Conservation (phyloP, 495 filamentous ascomycete genomes). For the Cairneyella variabilis region DNA sequence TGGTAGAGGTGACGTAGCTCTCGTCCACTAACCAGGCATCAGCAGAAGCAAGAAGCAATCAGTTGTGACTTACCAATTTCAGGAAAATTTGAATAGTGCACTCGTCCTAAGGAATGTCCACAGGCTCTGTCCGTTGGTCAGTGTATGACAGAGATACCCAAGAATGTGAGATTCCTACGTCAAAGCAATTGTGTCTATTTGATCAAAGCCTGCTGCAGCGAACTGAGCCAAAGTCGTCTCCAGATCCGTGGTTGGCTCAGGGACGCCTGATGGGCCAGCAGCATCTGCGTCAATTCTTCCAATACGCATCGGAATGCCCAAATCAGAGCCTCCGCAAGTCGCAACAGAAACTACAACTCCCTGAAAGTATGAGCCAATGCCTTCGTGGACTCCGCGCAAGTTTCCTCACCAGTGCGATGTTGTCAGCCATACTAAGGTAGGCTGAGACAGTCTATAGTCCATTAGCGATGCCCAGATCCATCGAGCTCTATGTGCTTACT, state of each 20-base stretch:
- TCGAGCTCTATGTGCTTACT: conserved; percentile 12
- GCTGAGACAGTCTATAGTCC: not conserved
- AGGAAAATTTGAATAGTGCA: conserved; percentile 14
- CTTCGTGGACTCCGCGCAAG: not conserved
- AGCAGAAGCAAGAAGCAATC: no score
- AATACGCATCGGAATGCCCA: conserved; percentile 30
- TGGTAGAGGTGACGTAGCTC: no score
- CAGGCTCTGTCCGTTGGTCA: conserved; percentile 17
- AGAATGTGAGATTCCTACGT: conserved; percentile 8
- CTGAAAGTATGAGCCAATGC: not conserved
- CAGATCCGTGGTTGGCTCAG: conserved; percentile 28
- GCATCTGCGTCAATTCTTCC: conserved; percentile 40
- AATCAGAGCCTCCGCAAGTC: not conserved
- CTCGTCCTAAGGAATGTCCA: conserved; percentile 17
- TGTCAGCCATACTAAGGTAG: not conserved
- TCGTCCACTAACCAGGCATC: no score
- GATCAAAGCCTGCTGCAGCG: conserved; percentile 23
- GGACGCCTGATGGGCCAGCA: conserved; percentile 39
- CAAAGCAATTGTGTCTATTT: conserved; percentile 15
- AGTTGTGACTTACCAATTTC: conserved; percentile 19
- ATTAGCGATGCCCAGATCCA: not conserved
- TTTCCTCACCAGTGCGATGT: conserved; percentile 2
- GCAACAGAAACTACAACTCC: not conserved
- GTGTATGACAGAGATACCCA: not conserved
- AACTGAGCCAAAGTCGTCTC: conserved; percentile 18